phyloP scores from a whole-genome alignment of 345 rosid species.

The Salix purpurea region DNA sequence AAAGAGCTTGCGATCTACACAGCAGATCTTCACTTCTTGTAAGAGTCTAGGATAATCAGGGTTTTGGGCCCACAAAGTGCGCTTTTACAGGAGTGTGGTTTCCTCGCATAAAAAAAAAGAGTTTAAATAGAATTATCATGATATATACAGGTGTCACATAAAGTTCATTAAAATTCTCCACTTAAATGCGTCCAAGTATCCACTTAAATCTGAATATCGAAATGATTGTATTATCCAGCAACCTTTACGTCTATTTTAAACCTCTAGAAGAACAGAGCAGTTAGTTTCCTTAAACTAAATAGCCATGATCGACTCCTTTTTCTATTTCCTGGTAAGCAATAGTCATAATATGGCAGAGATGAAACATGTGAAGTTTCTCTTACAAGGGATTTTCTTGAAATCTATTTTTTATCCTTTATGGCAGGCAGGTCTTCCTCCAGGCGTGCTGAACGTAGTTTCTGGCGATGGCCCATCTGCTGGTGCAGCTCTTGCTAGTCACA shows the following conservation, averaged over 20 bases:
- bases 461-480: constrained; percentile 88
- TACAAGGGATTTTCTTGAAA: constrained; percentile 1
- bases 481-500: constrained; percentile 78
- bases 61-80: too few relatives aligned
- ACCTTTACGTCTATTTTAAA: background rate
- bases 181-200: too few relatives aligned
- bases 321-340: background rate
- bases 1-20: too few relatives aligned
- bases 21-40: too few relatives aligned
- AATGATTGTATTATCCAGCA: background rate
- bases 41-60: too few relatives aligned
- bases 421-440: constrained; percentile 92
- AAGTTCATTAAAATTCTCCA: background rate
- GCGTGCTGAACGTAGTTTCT: constrained; percentile 81
- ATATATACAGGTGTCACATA: background rate
- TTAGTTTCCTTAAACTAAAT: background rate
- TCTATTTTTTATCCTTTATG: constrained; percentile 1
- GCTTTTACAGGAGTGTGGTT: too few relatives aligned
- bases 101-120: too few relatives aligned
- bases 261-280: background rate
- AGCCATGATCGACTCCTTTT: background rate
- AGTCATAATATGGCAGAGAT: background rate
- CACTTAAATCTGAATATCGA: background rate
- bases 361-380: background rate
- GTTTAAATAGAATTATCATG: background rate